Conservation (phyloP, 2,329 filamentous ascomycete species). For the Ceratocystiopsis minuta region DNA sequence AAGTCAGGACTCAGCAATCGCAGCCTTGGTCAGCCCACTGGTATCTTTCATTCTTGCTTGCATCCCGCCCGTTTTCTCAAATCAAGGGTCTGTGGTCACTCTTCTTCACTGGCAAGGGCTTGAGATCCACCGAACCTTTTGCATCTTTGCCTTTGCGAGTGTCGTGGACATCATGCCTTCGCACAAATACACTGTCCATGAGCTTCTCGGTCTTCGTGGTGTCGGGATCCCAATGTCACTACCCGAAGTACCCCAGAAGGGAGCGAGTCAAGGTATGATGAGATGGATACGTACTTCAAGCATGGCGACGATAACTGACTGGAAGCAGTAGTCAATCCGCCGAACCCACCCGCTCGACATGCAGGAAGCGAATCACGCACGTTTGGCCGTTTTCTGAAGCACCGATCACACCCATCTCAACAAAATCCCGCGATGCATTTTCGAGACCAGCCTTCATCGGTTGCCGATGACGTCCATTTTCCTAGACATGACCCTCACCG, state of each 20-base stretch:
- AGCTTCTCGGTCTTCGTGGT: constrained; percentile 9
- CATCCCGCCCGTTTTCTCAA: constrained; percentile 1
- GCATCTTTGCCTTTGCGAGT: constrained; percentile 8
- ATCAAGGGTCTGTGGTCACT: neutral
- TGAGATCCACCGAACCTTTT: constrained; percentile 4
- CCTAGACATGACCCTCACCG: constrained; percentile 10
- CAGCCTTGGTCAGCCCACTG: constrained; percentile 6
- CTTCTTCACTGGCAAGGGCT: constrained; percentile 8
- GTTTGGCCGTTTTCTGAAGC: constrained; percentile 5
- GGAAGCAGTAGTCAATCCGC: neutral
- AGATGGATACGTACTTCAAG: neutral
- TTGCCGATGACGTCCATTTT: constrained; percentile 15
- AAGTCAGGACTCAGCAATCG: neutral
- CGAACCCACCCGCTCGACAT: neutral
- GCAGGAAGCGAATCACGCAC: constrained; percentile 3
- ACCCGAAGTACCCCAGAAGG: constrained; percentile 3
- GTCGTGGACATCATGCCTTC: constrained; percentile 5
- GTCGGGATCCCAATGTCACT: constrained; percentile 1
- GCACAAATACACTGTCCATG: constrained; percentile 6
- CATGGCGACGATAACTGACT: neutral
- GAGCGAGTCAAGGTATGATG: constrained; percentile 5
- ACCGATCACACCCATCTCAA: neutral
- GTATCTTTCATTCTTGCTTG: constrained; percentile 7
- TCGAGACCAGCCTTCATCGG: constrained; percentile 18
- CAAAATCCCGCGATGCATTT: neutral